Conservation (phyloP, 75 land plant species). For the Larix kaempferi region DNA sequence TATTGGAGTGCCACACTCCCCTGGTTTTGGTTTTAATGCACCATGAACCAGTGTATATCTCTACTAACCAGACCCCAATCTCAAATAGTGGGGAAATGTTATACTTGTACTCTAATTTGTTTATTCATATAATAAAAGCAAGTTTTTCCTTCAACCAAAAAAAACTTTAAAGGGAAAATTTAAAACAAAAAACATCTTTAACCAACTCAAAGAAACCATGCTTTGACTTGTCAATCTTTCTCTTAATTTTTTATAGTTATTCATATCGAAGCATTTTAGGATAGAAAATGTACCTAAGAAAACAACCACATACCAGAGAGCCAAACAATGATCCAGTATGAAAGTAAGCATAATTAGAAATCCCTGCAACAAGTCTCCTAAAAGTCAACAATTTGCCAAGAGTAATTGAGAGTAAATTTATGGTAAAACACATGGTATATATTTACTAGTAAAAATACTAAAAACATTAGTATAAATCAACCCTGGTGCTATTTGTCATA, state of each 20-base stretch:
- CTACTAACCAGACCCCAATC: too few species aligned
- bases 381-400: not conserved
- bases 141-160: too few species aligned
- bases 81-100: too few species aligned
- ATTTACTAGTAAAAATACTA: not conserved
- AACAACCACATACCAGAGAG: slow-evolving; percentile 39
- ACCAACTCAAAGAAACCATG: not conserved
- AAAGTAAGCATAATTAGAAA: slow-evolving; percentile 45
- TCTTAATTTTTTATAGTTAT: not conserved
- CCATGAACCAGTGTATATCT: too few species aligned
- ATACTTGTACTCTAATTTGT: too few species aligned
- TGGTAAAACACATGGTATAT: not conserved
- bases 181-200: not conserved
- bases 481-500: not conserved
- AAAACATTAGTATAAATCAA: not conserved
- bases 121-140: too few species aligned
- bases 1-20: too few species aligned
- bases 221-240: not conserved
- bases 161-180: too few species aligned
- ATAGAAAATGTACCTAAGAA: slow-evolving; percentile 42
- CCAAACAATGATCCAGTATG: slow-evolving; percentile 44
- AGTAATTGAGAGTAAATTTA: not conserved
- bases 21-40: too few species aligned
- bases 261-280: not conserved
- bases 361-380: slow-evolving; percentile 23